phyloP scores from a whole-genome alignment of 345 rosid species.

The Linum tenue region DNA sequence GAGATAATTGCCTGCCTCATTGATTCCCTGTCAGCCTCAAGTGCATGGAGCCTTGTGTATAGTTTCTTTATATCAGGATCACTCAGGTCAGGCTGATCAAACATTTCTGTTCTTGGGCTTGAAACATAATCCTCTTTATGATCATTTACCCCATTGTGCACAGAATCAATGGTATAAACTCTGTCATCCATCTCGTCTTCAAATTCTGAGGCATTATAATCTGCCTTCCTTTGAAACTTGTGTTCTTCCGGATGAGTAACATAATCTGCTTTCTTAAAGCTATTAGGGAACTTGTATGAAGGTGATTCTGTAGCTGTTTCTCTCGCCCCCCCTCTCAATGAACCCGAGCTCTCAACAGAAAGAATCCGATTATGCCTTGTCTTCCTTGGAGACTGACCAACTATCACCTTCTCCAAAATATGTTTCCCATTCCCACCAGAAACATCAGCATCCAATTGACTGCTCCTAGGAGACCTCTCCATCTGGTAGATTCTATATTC shows the following conservation, averaged over 20 bases:
- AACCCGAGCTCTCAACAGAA: conserved; percentile 54
- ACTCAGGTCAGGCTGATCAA: conserved; percentile 37
- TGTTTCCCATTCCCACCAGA: conserved; percentile 28
- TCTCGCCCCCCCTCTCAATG: conserved; percentile 33
- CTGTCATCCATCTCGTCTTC: conserved; percentile 73
- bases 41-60: conserved; percentile 79
- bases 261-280: conserved; percentile 44
- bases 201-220: conserved; percentile 37
- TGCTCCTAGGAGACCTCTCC: conserved; percentile 55
- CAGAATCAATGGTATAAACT: conserved; percentile 81
- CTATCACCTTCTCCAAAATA: conserved; percentile 56
- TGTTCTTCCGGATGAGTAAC: conserved; percentile 31
- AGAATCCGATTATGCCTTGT: conserved; percentile 42
- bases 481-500: conserved; percentile 59
- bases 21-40: conserved; percentile 96
- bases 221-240: conserved; percentile 30
- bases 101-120: conserved; percentile 33
- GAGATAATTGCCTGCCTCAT: conserved; percentile 87
- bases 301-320: conserved; percentile 51
- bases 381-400: conserved; percentile 63
- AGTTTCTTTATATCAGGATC: conserved; percentile 85
- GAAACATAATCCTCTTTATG: conserved; percentile 32
- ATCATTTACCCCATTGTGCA: conserved; percentile 35
- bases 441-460: conserved; percentile 39
- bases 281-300: conserved; percentile 22